Conservation (phyloP, 192 early-diverging fungal genomes). For the Lobulomyces angularis region DNA sequence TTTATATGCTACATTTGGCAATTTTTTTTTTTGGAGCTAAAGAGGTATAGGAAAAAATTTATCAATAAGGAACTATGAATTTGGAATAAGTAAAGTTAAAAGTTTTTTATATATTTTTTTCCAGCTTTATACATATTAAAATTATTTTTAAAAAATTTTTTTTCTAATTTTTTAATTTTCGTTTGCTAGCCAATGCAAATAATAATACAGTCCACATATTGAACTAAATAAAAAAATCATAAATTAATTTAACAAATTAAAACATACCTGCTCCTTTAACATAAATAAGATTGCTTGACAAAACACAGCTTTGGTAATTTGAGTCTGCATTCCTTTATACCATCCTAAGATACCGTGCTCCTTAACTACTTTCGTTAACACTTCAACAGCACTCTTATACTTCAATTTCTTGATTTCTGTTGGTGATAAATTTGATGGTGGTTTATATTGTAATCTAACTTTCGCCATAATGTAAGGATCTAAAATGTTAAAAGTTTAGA, state of each 20-base stretch:
- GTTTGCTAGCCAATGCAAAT: no score
- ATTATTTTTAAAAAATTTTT: constrained; percentile 8
- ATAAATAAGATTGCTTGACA: constrained; percentile 96
- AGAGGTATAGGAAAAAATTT: constrained; percentile 3
- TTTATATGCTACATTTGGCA: not conserved
- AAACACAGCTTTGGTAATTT: constrained; percentile 98
- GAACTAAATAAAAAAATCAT: no score
- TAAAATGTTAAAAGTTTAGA: constrained; percentile 38
- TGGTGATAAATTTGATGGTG: constrained; percentile 33
- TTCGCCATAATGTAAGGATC: constrained; percentile 99
- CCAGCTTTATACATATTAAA: constrained; percentile 8
- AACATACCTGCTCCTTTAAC: constrained; percentile 91
- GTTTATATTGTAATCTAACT: constrained; percentile 71
- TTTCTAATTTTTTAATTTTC: constrained; percentile 15
- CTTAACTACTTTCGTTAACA: constrained; percentile 65
- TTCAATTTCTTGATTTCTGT: constrained; percentile 31
- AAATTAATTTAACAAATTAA: no score
- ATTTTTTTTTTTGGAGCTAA: constrained; percentile 5
- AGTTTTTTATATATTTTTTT: no score
- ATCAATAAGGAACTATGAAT: no score
- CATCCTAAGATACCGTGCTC: constrained; percentile 76
- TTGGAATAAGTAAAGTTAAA: no score
- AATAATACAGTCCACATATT: no score
- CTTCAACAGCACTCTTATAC: constrained; percentile 75
- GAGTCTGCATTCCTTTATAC: constrained; percentile 96